Evolutionary conservation across 495 filamentous ascomycete species (phyloP), one percentile per base, ranked within the genome.

Genomic region (Poronia punctata): DNA sequence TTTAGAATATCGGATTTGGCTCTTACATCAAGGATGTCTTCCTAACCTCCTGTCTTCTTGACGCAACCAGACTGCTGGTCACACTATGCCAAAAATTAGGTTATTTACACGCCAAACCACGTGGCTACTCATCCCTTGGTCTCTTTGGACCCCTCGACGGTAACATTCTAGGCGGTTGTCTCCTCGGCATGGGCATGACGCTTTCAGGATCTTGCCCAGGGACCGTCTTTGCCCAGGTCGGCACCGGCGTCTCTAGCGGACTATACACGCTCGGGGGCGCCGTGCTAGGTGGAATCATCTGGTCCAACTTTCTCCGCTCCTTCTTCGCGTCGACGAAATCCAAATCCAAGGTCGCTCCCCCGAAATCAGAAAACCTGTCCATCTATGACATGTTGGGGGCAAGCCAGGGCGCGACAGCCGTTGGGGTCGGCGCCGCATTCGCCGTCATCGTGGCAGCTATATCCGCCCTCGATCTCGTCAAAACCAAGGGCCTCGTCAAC

Each of bases 181-280:
- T 80, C 8, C 53, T 78, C 24, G 75, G 76, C 27, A 35, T 64
- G 1, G 75, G 75, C 41, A 71, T 79, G 72, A 57, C 69, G 19
- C 53, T 77, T 15, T 65, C 75, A 1, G 75, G 74, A 18, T 65
- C 75, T 1, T 80, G 76, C 43, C 73, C 75, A 0, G 75, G 75
- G 3, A 77, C 74, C 8, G 63, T 76, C 1, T 60, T 77, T 35
- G 65, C 69, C 0, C 75, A 80, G 55, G 30, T 76, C 15, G 73
- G 64, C 16, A 54, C 57, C n/a, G 68, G 72, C 25, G 54, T 74
- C 11, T 52, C 25, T 1, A 67, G 70, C 2, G 70, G 66, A 4
- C 50, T 60, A 27, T 66, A 57, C 32, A 60, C 66, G 3, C 48
- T 74, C 3, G 33, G 47, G 7, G 73, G 73, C 15, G 61, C 57